phyloP scores from a whole-genome alignment of 257 asterid species.

The Primulina eburnea region DNA sequence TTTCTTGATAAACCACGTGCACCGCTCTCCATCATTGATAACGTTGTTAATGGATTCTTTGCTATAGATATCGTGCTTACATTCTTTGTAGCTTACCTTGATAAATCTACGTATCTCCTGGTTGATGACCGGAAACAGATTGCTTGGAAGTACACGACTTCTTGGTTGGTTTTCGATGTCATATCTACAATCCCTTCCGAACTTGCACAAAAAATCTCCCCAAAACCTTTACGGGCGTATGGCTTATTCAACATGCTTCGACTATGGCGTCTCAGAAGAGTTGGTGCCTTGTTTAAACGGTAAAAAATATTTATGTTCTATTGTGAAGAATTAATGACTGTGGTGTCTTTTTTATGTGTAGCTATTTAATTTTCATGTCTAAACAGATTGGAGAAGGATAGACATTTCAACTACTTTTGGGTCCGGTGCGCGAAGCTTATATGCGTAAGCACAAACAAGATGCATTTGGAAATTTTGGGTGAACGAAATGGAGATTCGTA shows the following conservation, averaged over 20 bases:
- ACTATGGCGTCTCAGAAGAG: constrained; percentile 62
- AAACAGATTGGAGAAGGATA: constrained; percentile 55
- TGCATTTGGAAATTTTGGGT: neutral
- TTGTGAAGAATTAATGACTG: neutral
- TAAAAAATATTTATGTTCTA: constrained; percentile 4
- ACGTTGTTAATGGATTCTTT: constrained; percentile 53
- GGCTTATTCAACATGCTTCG: constrained; percentile 62
- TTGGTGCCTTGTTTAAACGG: constrained; percentile 48
- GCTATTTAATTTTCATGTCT: neutral
- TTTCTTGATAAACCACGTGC: constrained; percentile 42
- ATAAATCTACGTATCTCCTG: constrained; percentile 40
- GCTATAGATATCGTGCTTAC: constrained; percentile 57
- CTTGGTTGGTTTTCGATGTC: constrained; percentile 53
- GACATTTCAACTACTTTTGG: constrained; percentile 46
- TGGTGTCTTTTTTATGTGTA: neutral
- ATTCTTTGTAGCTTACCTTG: constrained; percentile 62
- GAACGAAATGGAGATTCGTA: neutral
- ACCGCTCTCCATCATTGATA: constrained; percentile 44
- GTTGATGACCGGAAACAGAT: constrained; percentile 42
- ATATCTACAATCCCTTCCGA: constrained; percentile 60
- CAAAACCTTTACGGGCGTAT: constrained; percentile 32
- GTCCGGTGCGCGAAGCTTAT: constrained; percentile 49
- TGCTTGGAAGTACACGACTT: constrained; percentile 42
- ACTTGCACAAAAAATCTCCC: constrained; percentile 38
- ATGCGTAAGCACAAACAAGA: constrained; percentile 40